phyloP scores from a whole-genome alignment of 2,329 filamentous ascomycete species.

The Graphiopsis chlorocephala region DNA sequence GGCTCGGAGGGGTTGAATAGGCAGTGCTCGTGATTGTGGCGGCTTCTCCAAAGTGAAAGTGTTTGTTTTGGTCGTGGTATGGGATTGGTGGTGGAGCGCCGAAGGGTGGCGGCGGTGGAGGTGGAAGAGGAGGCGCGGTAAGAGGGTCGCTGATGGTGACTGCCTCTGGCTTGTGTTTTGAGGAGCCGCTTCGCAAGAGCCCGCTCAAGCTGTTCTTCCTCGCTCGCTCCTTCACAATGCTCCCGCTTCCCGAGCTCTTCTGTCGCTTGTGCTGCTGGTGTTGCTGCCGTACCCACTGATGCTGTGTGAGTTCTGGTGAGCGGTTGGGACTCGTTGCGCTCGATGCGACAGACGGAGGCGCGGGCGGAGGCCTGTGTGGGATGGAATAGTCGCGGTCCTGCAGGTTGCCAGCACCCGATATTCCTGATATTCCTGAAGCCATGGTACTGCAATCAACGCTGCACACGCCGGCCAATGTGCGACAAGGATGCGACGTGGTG shows the following conservation, averaged over 20 bases:
- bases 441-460: constrained; percentile 17
- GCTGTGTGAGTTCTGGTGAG: constrained; percentile 11
- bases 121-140: constrained; percentile 13
- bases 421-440: constrained; percentile 21
- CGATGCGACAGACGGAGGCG: constrained; percentile 17
- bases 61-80: not conserved
- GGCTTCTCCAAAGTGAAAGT: constrained; percentile 5
- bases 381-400: constrained; percentile 25
- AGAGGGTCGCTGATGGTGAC: not conserved
- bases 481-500: constrained; percentile 14
- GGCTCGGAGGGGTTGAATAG: not conserved
- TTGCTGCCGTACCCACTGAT: not conserved
- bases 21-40: constrained; percentile 12
- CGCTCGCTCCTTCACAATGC: not conserved
- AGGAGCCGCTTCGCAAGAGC: constrained; percentile 8
- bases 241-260: constrained; percentile 14
- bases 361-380: constrained; percentile 23
- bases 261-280: constrained; percentile 7
- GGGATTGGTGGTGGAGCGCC: constrained; percentile 1
- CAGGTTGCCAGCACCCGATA: constrained; percentile 21
- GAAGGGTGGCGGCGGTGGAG: not conserved
- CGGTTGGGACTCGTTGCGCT: constrained; percentile 12
- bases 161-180: constrained; percentile 5
- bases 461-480: constrained; percentile 7
- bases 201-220: constrained; percentile 16